Percentiles rank a stretch among this genome's conserved stretches.
These are phyloP conservation scores for Penicillium taxi DNA, from an alignment of 495 filamentous ascomycete species.

Conservation along the genomic window DNA sequence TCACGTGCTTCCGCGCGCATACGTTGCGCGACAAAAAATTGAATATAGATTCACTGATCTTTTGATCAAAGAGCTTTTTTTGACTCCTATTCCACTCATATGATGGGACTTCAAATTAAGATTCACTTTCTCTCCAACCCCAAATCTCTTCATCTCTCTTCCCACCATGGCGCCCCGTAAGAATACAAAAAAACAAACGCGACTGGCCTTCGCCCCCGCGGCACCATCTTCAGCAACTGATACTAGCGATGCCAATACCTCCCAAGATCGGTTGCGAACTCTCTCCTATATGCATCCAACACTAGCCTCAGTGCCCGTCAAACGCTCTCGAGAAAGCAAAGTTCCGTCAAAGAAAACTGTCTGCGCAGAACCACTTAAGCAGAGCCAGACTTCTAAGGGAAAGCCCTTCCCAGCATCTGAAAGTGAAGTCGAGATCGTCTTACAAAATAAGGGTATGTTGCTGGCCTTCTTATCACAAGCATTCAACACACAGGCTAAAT, in stretches of 20 bases:
- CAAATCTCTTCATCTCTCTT: neutral
- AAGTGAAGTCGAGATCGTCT: neutral
- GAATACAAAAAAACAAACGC: constrained; percentile 37
- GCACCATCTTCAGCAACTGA: constrained; percentile 14
- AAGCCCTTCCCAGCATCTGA: neutral
- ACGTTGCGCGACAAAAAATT: constrained; percentile 5
- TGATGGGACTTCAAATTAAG: neutral
- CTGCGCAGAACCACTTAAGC: no score
- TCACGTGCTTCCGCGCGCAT: constrained; percentile 12
- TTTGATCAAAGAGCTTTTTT: neutral
- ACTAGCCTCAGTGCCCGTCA: constrained; percentile 18
- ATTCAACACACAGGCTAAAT: neutral
- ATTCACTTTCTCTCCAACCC: neutral
- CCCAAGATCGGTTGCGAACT: constrained; percentile 29
- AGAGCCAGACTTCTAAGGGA: neutral
- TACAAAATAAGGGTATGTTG: neutral
- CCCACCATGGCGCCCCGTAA: constrained; percentile 34
- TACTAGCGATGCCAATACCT: constrained; percentile 10
- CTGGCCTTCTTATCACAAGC: neutral
- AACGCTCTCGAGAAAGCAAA: constrained; percentile 2
- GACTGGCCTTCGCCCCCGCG: constrained; percentile 36
- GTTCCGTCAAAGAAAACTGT: constrained; percentile 2
- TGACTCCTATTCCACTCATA: neutral
- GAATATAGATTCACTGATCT: neutral
- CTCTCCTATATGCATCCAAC: constrained; percentile 35